These are phyloP conservation scores for Chamaecrista fasciculata DNA, from an alignment of 306 rosid species.

Conservation along the genomic window DNA sequence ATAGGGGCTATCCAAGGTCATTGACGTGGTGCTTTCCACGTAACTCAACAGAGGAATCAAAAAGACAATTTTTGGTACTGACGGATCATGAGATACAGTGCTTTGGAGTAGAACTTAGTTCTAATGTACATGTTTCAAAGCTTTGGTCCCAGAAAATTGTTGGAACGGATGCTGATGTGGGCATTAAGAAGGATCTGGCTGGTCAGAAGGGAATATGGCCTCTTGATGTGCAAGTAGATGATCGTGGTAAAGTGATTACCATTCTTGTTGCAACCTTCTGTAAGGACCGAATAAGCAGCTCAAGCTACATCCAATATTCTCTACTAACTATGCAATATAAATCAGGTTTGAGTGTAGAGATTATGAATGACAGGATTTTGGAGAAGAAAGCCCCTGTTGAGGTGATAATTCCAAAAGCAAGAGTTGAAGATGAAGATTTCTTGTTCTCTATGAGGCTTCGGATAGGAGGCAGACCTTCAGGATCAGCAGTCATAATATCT, in stretches of 20 bases:
- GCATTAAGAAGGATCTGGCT: conserved; percentile 88
- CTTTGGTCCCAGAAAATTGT: conserved; percentile 88
- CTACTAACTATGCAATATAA: conserved; percentile 87
- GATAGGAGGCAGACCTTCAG: conserved; percentile 91
- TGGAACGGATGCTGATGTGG: conserved; percentile 80
- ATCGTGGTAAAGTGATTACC: conserved; percentile 71
- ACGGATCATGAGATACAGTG: conserved; percentile 84
- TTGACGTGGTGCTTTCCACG: conserved; percentile 69
- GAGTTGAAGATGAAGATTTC: conserved; percentile 79
- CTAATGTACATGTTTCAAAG: conserved; percentile 55
- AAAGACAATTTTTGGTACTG: conserved; percentile 57
- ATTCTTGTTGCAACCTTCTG: conserved; percentile 82
- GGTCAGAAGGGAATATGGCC: conserved; percentile 97
- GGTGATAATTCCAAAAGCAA: conserved; percentile 92
- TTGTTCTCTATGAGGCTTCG: conserved; percentile 90
- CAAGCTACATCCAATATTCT: conserved; percentile 93
- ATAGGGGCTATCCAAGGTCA: conserved; percentile 90
- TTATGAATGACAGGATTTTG: conserved; percentile 53
- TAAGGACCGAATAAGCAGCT: conserved; percentile 83
- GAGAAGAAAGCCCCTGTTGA: conserved; percentile 89
- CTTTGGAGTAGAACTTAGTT: conserved; percentile 52
- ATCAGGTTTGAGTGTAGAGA: conserved; percentile 49
- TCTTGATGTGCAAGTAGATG: conserved; percentile 79
- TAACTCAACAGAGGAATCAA: conserved; percentile 42
- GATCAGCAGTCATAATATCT: conserved; percentile 79